These are phyloP conservation scores for Teratosphaeriaceae sp. DNA, from an alignment of 2,329 filamentous ascomycete genomes.

Conservation along the genomic window DNA sequence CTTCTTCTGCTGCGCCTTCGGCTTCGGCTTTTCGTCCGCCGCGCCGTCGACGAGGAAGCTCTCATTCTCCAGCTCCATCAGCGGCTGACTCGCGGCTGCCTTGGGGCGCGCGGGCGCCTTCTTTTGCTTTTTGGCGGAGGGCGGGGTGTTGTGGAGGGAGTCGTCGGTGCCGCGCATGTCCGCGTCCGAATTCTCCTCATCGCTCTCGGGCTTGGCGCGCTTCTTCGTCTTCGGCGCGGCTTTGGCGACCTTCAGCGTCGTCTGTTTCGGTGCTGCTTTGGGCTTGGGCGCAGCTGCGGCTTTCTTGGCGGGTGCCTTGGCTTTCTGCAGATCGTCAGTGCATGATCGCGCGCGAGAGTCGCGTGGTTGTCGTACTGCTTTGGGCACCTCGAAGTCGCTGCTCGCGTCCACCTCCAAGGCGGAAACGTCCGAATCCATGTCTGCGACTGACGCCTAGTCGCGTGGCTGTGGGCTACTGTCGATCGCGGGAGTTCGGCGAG, in stretches of 20 bases:
- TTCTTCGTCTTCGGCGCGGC: slow-evolving; percentile 53
- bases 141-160: slow-evolving; percentile 71
- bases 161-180: slow-evolving; percentile 42
- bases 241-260: slow-evolving; percentile 34
- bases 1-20: slow-evolving; percentile 35
- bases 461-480: slow-evolving; percentile 6
- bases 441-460: slow-evolving; percentile 1
- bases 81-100: slow-evolving; percentile 45
- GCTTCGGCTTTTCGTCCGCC: slow-evolving; percentile 55
- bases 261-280: slow-evolving; percentile 33
- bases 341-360: too few relatives aligned
- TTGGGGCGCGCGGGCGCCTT: slow-evolving; percentile 67
- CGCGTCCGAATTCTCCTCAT: slow-evolving; percentile 52
- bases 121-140: slow-evolving; percentile 73
- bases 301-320: slow-evolving; percentile 22
- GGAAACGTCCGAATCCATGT: slow-evolving; percentile 37
- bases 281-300: slow-evolving; percentile 29
- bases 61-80: slow-evolving; percentile 45
- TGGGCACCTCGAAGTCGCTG: slow-evolving; percentile 35
- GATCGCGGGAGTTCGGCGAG: background rate
- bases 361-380: slow-evolving; percentile 26
- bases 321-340: slow-evolving; percentile 27
- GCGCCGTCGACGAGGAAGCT: slow-evolving; percentile 53
- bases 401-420: slow-evolving; percentile 38
- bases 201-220: slow-evolving; percentile 58